Evolutionary conservation across 2,329 filamentous ascomycete species (phyloP), one percentile per base, ranked within the genome.

Genomic region (Mycocentrospora acerina): DNA sequence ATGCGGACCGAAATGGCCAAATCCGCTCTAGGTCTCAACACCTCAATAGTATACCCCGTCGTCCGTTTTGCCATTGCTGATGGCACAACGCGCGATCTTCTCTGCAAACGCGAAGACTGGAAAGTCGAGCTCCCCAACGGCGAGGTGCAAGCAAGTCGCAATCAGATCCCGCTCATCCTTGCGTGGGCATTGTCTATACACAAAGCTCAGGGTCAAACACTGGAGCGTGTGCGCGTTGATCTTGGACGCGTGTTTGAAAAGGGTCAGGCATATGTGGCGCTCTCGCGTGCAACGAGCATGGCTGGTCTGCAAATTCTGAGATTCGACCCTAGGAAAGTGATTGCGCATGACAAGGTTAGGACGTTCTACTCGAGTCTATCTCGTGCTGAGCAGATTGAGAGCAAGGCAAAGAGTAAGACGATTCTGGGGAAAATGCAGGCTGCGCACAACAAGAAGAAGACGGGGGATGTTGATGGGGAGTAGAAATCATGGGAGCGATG

Each of bases 141-240:
- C 31, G 90, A 97, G 64, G 78, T 97, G 1, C 90, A 95, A 66
- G 93, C 93, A 2, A 88, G 88, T 44, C 86, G 93, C 26, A 79
- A 78, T 30, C 77, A 81, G 43, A 68, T 81, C 4, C 93, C 93
- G 1, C 76, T 98, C 34, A 97, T 98, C 47, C 76, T 98, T 19
- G 93, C 93, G 0, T 98, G 93, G 93, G 93, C 93, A 2, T 72
- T 98, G 14, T 95, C 90, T 1, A 98, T 98, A 43, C 93, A 98
- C 74, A 98, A 98, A 70, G 93, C 93, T 1, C 91, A 97, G 64
- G 91, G 91, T 2, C 91, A 97, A 66, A 97, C 91, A 1, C 73
- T 96, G 17, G 90, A 95, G 60, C 79, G 91, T 34, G 93, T 98
- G 43, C 95, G 95, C 61, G 93, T 98, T 17, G 90, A 98, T 62